A percentile compares a stretch with the other conserved stretches of the same genome.
phyloP scores from a whole-genome alignment of 2,329 filamentous ascomycete species.

The Paracoccidioides lutzii region DNA sequence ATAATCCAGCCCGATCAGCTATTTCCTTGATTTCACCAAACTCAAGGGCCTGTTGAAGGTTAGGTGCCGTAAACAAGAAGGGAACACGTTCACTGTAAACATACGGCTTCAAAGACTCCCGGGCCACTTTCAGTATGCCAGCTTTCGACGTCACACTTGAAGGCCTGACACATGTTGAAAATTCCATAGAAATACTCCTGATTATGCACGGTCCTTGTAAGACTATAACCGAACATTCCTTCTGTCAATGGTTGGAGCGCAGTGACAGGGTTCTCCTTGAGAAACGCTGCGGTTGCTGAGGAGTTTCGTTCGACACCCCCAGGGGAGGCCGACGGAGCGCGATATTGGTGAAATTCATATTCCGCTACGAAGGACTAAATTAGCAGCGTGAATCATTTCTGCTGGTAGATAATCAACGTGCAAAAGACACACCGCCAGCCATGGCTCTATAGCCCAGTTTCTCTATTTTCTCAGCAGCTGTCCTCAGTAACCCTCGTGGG shows the following conservation, averaged over 20 bases:
- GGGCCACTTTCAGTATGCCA: constrained; percentile 95
- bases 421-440: constrained; percentile 59
- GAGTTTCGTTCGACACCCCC: constrained; percentile 44
- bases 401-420: neutral
- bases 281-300: constrained; percentile 59
- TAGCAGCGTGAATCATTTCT: constrained; percentile 7
- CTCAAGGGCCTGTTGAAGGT: constrained; percentile 52
- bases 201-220: constrained; percentile 77
- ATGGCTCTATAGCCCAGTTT: constrained; percentile 64
- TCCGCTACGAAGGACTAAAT: constrained; percentile 49
- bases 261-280: constrained; percentile 58
- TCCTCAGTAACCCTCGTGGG: constrained; percentile 61
- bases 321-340: constrained; percentile 43
- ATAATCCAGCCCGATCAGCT: constrained; percentile 82
- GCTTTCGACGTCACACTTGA: constrained; percentile 72
- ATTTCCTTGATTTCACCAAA: constrained; percentile 78
- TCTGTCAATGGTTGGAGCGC: constrained; percentile 71
- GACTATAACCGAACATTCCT: constrained; percentile 91
- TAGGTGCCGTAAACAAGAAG: neutral
- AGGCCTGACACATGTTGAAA: constrained; percentile 65
- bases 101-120: constrained; percentile 81
- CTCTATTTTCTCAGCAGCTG: constrained; percentile 53
- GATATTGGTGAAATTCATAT: constrained; percentile 91
- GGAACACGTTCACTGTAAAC: constrained; percentile 13
- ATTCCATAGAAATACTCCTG: constrained; percentile 86